Base-by-base conservation (phyloP, 2,329 filamentous ascomycete genomes). In the Aspergillus quadrilineatus region DNA sequence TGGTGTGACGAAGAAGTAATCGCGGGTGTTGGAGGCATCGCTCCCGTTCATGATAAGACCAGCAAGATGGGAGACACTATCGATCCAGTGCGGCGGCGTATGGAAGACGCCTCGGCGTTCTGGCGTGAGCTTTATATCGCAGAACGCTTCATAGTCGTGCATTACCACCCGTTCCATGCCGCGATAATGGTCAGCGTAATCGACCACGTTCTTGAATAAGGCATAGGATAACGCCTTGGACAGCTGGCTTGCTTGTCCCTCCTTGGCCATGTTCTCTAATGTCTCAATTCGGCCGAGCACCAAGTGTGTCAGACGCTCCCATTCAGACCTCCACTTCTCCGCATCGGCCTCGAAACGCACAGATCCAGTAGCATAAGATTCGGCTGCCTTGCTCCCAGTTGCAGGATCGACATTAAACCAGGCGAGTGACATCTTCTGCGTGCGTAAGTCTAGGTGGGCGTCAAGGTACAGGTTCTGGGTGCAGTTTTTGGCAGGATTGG, bases 51-150 rank as follows among this genome's bases (percentile, higher is more conserved):
- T 63, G 26, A 73, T 67, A 26, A 75, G 69, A 4, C 72, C 72
- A 30, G 65, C 68, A 4, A 73, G 56, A 51, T 75, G 73, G 22
- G 68, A 66, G n/a, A 73, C 60, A 43, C 71, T 71, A 62, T 77
- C 75, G 32, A 75, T 74, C 53, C 65, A 69, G 55, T 73, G 69
- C 1, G 75, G 75, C 2, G 71, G 65, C 1, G 65, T 60, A 34
- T 61, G 62, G 68, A 67, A 73, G n/a, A 48, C 59, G 17, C 71
- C 71, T n/a, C 60, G 48, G 10, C 57, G 50, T 22, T 46, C 41
- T 14, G 46, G 41, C 6, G 28, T 29, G 9, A 56, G 53, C 4
- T 32, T 56, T n/a, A 56, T 46, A 22, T 56, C 53, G 6, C 47
- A 41, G 12, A 56, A 50, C 6, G 53, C 53, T 28, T 56, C 53